Evolutionary conservation across 140 eudicot species (phyloP), one percentile per base, ranked within the genome.

Genomic region (Bidens hawaiensis): DNA sequence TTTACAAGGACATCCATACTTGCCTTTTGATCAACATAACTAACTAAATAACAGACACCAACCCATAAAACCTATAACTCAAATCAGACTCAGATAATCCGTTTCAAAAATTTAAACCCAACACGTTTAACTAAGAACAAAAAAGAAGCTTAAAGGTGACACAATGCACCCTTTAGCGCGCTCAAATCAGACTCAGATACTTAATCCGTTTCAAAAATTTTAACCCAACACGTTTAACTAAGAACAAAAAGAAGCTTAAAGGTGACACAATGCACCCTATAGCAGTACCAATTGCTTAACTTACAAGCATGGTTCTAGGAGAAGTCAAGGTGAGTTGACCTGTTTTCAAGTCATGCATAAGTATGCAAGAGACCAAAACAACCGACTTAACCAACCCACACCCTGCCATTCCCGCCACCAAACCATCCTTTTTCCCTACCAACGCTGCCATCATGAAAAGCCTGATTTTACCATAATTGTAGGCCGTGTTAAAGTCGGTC

Each of bases 311-410:
- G n/a, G 95, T 76, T 64, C 86, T 78, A 2, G 97, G 95, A 27
- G 97, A 89, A 12, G 94, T 73, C 22, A 86, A 40, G 11, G 97
- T 89, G 21, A 89, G 78, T n/a, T 89, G 94, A 1, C 95, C 97
- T 0, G 97, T 89, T 66, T 89, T 86, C 65, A 89, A 61, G 66
- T 89, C 97, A 64, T 82, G 90, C 97, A 89, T 89, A 14, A 88
- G 61, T 53, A 83, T 67, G 73, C 95, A 86, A 16, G 97, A 83
- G 57, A 86, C 79, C 2, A 71, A 67, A 36, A 86, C 81, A 3
- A 89, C 85, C 3, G 93, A 85, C 69, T 85, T 89, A 60, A 86
- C 70, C 10, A 89, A 58, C 23, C 97, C n/a, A n/a, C n/a, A n/a
- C n/a, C n/a, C n/a, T n/a, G n/a, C n/a, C n/a, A n/a, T n/a, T n/a